phyloP scores from a whole-genome alignment of 2,329 filamentous ascomycete species.

The Meredithiella fracta region DNA sequence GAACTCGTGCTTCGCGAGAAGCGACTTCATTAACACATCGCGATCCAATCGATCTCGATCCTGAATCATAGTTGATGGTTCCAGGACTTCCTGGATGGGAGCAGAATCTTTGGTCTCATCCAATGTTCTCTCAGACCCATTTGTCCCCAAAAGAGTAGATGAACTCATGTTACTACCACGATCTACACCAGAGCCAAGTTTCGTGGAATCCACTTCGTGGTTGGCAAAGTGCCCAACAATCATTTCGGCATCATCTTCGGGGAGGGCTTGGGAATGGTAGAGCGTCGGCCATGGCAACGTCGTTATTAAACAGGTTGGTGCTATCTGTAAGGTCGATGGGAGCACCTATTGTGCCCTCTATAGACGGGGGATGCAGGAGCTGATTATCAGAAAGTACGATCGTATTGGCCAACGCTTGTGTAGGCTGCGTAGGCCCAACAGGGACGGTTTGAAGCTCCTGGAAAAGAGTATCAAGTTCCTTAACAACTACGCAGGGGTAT shows the following conservation, averaged over 20 bases:
- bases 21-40: conserved; percentile 24
- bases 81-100: background rate
- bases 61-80: no score
- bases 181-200: background rate
- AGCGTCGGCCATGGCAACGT: conserved; percentile 11
- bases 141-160: conserved; percentile 3
- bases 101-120: background rate
- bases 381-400: conserved; percentile 43
- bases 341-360: background rate
- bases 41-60: background rate
- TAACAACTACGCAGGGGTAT: conserved; percentile 42
- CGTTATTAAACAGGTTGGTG: background rate
- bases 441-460: conserved; percentile 49
- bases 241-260: background rate
- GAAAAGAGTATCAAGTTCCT: conserved; percentile 56
- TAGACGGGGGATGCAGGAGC: conserved; percentile 8
- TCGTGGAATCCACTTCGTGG: no score
- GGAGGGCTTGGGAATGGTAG: background rate
- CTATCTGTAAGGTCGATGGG: background rate
- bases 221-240: no score
- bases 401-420: conserved; percentile 61
- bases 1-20: conserved; percentile 20
- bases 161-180: conserved; percentile 7
- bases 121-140: no score
- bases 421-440: conserved; percentile 48